Conservation (phyloP, 441 rosid species). For the Breynia disticha region DNA sequence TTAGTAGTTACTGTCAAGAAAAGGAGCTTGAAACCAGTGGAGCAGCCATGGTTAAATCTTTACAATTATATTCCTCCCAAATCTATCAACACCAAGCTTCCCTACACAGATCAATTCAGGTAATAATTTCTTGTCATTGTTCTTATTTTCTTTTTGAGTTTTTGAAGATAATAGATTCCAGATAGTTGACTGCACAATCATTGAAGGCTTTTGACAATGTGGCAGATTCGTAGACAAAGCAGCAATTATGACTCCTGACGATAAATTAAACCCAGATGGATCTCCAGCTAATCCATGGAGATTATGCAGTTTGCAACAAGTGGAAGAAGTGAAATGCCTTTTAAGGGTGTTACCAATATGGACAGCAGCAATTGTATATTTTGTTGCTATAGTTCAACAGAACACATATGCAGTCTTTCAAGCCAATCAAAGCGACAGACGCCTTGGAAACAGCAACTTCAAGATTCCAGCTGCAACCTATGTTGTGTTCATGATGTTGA, state of each 20-base stretch:
- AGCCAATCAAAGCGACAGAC: constrained; percentile 59
- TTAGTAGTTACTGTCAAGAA: constrained; percentile 46
- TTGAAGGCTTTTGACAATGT: not conserved
- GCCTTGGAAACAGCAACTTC: constrained; percentile 37
- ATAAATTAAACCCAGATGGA: constrained; percentile 46
- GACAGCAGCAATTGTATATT: constrained; percentile 37
- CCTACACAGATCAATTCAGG: constrained; percentile 72
- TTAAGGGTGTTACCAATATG: constrained; percentile 61
- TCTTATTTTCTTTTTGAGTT: too few relatives aligned
- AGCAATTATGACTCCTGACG: constrained; percentile 39
- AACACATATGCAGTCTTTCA: constrained; percentile 60
- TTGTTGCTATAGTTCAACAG: constrained; percentile 45
- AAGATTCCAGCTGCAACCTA: constrained; percentile 66
- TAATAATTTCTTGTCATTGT: not conserved
- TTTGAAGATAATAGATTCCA: too few relatives aligned
- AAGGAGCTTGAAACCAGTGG: constrained; percentile 30
- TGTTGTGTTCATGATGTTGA: constrained; percentile 57
- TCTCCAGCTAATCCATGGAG: constrained; percentile 62
- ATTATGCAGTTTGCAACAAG: constrained; percentile 74
- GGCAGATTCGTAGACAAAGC: constrained; percentile 63
- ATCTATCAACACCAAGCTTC: constrained; percentile 50
- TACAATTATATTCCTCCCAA: constrained; percentile 37
- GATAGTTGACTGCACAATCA: not conserved
- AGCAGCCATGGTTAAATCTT: constrained; percentile 47
- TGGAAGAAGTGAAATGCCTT: constrained; percentile 73